Evolutionary conservation across 23 red algal genomes (phyloP).

Genomic region (Cyanidioschyzon merolae): DNA sequence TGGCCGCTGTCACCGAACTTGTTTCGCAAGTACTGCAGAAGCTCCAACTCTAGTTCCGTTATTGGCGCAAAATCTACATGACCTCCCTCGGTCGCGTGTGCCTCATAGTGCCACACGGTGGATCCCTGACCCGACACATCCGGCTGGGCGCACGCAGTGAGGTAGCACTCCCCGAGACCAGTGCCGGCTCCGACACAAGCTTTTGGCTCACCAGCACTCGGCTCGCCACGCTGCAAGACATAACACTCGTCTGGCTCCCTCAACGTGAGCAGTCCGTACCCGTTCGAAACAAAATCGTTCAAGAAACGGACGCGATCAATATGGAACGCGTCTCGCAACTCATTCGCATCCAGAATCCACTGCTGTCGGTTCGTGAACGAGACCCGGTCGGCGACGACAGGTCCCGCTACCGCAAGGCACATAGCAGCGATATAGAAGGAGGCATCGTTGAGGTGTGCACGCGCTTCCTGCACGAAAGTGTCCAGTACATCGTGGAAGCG

Average conservation of each 20-base stretch:
- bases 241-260: slow-evolving; percentile 32
- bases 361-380: slow-evolving; percentile 88
- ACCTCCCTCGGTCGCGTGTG: slow-evolving; percentile 68
- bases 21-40: slow-evolving; percentile 44
- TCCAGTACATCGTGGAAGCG: slow-evolving; percentile 62
- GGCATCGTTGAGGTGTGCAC: neutral
- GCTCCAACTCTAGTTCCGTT: slow-evolving; percentile 51
- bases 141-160: slow-evolving; percentile 30
- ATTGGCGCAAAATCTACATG: slow-evolving; percentile 95
- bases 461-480: slow-evolving; percentile 40
- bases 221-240: slow-evolving; percentile 52
- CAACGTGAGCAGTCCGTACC: slow-evolving; percentile 71
- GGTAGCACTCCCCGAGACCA: slow-evolving; percentile 84
- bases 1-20: slow-evolving; percentile 31
- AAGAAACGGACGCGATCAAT: slow-evolving; percentile 50
- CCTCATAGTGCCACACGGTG: slow-evolving; percentile 26
- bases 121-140: neutral
- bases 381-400: slow-evolving; percentile 64
- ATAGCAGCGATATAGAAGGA: slow-evolving; percentile 22
- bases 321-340: slow-evolving; percentile 47
- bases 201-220: slow-evolving; percentile 19
- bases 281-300: slow-evolving; percentile 93
- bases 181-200: slow-evolving; percentile 86
- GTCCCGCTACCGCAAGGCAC: slow-evolving; percentile 81
- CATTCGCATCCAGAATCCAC: slow-evolving; percentile 81